A percentile compares a stretch with the other conserved stretches of the same genome.
These are phyloP conservation scores for Knufia fluminis DNA, from an alignment of 2,329 filamentous ascomycete species.

Conservation along the genomic window DNA sequence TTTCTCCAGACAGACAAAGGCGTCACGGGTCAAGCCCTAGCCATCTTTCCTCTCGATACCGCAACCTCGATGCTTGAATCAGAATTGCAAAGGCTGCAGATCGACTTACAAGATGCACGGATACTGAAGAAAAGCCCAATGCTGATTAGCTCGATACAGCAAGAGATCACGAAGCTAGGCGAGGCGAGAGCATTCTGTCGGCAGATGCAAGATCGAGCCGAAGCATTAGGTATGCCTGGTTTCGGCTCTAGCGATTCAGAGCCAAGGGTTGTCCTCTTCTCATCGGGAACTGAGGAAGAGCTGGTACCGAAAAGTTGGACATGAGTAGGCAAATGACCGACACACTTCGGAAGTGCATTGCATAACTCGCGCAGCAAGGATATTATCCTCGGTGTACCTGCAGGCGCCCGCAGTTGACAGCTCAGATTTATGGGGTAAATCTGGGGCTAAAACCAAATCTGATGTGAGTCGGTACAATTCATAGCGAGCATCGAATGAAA, in stretches of 20 bases:
- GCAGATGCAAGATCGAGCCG: not conserved
- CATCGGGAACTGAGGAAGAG: not conserved
- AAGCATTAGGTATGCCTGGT: not conserved
- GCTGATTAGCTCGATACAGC: not conserved
- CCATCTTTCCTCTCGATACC: slow-evolving; percentile 10
- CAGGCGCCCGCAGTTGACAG: no score
- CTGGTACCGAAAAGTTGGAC: no score
- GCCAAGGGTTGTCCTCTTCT: not conserved
- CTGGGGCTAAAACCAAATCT: no score
- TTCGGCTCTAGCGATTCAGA: not conserved
- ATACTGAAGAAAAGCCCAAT: not conserved
- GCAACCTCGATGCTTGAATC: not conserved
- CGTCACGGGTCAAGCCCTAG: slow-evolving; percentile 7
- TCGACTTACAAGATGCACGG: not conserved
- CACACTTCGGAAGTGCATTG: no score
- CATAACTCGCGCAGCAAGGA: no score
- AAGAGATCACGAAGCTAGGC: not conserved
- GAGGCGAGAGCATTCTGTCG: not conserved
- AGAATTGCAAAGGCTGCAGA: not conserved
- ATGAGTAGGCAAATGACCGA: no score
- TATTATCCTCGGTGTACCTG: no score
- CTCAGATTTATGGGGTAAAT: no score
- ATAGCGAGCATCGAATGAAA: no score
- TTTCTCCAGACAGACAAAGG: slow-evolving; percentile 11
- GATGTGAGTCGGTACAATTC: no score